Evolutionary conservation across 148 eudicot genomes (phyloP).

Genomic region (Pharnaceum exiguum): DNA sequence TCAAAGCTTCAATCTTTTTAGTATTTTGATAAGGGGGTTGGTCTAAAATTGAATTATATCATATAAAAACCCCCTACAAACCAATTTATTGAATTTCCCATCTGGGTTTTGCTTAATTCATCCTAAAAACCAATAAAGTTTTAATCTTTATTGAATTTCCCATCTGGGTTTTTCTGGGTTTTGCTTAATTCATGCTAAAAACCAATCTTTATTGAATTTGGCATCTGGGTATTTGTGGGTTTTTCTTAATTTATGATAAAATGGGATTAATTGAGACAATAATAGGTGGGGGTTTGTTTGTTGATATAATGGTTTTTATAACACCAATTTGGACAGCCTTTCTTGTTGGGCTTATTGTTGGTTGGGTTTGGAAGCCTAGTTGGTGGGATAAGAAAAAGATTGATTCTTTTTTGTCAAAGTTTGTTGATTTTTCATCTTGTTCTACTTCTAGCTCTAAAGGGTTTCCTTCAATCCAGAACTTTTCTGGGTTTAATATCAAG

Average conservation of each 20-base stretch:
- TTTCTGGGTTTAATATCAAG: constrained; percentile 30
- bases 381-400: constrained; percentile 61
- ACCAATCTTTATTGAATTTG: constrained; percentile 9
- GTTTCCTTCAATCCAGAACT: constrained; percentile 31
- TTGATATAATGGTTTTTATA: constrained; percentile 43
- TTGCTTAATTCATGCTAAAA: no score
- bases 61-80: no score
- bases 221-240: constrained; percentile 12
- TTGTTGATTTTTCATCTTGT: constrained; percentile 38
- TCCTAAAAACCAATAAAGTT: no score
- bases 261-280: constrained; percentile 49
- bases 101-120: no score
- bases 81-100: no score
- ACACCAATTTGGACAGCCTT: constrained; percentile 79
- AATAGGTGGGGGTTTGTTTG: constrained; percentile 29
- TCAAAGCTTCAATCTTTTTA: no score
- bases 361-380: constrained; percentile 91
- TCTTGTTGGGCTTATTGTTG: constrained; percentile 65
- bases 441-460: constrained; percentile 29
- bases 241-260: constrained; percentile 5
- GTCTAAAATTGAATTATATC: no score
- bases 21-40: no score
- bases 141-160: no score
- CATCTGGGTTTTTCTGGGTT: no score
- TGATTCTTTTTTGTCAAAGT: constrained; percentile 30